These are phyloP conservation scores for Phytophthora cryptogea DNA, from an alignment of 352 stramenopile species.

Conservation along the genomic window DNA sequence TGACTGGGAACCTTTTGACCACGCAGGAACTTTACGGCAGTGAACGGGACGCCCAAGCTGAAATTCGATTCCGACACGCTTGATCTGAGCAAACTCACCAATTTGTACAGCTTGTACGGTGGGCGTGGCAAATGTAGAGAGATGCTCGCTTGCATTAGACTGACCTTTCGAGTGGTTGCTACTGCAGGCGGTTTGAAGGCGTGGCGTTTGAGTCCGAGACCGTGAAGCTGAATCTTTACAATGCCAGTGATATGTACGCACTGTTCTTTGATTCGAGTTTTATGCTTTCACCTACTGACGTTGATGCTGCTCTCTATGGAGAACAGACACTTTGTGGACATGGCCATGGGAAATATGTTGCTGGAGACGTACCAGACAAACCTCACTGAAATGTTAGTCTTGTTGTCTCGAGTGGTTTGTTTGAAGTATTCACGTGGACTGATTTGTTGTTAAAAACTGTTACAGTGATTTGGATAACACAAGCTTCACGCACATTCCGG, in stretches of 20 bases:
- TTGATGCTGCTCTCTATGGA: no score
- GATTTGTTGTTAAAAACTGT: no score
- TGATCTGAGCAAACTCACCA: not conserved
- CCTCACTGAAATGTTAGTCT: conserved; percentile 8
- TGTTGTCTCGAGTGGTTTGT: not conserved
- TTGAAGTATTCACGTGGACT: no score
- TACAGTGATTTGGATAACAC: conserved; percentile 29
- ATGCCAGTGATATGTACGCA: no score
- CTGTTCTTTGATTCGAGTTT: no score
- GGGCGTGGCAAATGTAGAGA: no score
- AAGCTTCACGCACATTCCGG: conserved; percentile 30
- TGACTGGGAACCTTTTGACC: not conserved
- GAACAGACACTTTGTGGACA: conserved; percentile 6
- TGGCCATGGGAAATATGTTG: not conserved
- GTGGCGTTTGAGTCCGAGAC: conserved; percentile 1
- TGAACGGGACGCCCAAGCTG: not conserved
- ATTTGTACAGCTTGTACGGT: conserved; percentile 2
- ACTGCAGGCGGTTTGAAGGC: conserved; percentile 3
- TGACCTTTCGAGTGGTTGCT: no score
- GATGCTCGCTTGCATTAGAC: no score
- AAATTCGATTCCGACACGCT: not conserved
- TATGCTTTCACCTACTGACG: no score
- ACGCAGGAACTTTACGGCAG: conserved; percentile 6
- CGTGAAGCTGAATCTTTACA: not conserved
- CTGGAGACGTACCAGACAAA: not conserved